A percentile compares a stretch with the other conserved stretches of the same genome.
These are phyloP conservation scores for Murraya paniculata DNA, from an alignment of 345 rosid species.

Conservation along the genomic window DNA sequence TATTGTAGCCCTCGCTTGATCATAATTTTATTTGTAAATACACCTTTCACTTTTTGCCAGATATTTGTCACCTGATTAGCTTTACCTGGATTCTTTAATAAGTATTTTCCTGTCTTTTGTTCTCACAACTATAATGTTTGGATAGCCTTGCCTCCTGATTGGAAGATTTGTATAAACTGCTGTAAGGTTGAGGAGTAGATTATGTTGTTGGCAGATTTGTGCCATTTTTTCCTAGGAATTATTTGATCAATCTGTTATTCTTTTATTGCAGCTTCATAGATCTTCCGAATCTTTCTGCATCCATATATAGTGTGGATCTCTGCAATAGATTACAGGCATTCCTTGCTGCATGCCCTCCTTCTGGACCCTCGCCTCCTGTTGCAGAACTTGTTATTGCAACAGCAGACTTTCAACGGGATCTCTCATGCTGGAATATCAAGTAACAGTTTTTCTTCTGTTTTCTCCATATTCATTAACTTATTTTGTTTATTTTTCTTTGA, in stretches of 20 bases:
- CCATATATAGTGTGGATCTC: slow-evolving; percentile 84
- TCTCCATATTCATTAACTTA: background rate
- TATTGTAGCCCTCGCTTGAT: background rate
- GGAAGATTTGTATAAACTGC: background rate
- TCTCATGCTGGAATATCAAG: slow-evolving; percentile 75
- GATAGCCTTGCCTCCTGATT: background rate
- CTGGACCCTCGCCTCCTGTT: slow-evolving; percentile 81
- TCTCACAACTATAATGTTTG: background rate
- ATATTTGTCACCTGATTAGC: background rate
- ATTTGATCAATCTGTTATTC: slow-evolving; percentile 18
- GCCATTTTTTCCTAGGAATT: background rate
- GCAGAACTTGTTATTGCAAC: slow-evolving; percentile 87
- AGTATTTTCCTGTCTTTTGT: background rate
- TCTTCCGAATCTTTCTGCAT: slow-evolving; percentile 80
- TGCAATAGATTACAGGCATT: slow-evolving; percentile 78
- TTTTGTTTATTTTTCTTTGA: background rate
- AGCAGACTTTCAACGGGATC: slow-evolving; percentile 90
- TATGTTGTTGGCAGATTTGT: background rate
- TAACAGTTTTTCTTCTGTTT: slow-evolving; percentile 15
- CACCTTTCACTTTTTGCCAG: background rate
- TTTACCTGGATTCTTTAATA: background rate
- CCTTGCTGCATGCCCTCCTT: slow-evolving; percentile 81
- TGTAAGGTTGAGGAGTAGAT: background rate
- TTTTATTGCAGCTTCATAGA: slow-evolving; percentile 74
- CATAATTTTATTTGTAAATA: background rate